Percentiles rank a stretch among this genome's conserved stretches.
Evolutionary conservation across 805 yeast species (phyloP).

Genomic region (Barnettozyma salicaria): DNA sequence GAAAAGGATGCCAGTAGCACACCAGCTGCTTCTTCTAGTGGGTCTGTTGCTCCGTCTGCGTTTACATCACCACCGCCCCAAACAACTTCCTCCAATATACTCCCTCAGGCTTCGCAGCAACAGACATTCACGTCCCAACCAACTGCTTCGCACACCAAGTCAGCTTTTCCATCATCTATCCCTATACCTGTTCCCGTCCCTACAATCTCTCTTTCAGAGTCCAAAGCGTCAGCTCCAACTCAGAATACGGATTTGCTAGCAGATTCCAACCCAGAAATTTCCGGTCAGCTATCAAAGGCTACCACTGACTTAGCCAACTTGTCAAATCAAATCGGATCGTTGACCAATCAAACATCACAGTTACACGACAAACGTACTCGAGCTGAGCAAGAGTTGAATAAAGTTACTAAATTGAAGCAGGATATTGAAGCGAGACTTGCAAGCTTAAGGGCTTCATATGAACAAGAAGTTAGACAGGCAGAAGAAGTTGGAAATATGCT

Average conservation of each 20-base stretch:
- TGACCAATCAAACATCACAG: constrained; percentile 66
- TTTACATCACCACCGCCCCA: constrained; percentile 14
- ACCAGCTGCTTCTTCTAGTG: constrained; percentile 18
- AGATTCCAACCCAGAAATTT: constrained; percentile 43
- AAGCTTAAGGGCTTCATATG: constrained; percentile 63
- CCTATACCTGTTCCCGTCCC: constrained; percentile 7
- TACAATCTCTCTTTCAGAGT: constrained; percentile 3
- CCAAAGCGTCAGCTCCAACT: constrained; percentile 17
- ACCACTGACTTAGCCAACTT: constrained; percentile 82
- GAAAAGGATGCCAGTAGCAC: constrained; percentile 23
- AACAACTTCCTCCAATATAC: constrained; percentile 6
- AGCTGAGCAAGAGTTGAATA: constrained; percentile 73
- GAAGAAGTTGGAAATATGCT: constrained; percentile 63
- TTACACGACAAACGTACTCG: constrained; percentile 64
- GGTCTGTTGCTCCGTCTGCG: constrained; percentile 17
- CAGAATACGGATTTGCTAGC: constrained; percentile 45
- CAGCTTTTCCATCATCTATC: background rate
- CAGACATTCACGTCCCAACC: constrained; percentile 10
- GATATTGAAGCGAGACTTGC: constrained; percentile 70
- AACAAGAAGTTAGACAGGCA: constrained; percentile 71
- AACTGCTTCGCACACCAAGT: constrained; percentile 4
- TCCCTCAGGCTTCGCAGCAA: constrained; percentile 5
- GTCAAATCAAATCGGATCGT: constrained; percentile 76
- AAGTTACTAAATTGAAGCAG: constrained; percentile 56
- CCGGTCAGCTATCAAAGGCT: constrained; percentile 68